Evolutionary conservation across 75 land plant species (phyloP).

Genomic region (Pinus albicaulis): DNA sequence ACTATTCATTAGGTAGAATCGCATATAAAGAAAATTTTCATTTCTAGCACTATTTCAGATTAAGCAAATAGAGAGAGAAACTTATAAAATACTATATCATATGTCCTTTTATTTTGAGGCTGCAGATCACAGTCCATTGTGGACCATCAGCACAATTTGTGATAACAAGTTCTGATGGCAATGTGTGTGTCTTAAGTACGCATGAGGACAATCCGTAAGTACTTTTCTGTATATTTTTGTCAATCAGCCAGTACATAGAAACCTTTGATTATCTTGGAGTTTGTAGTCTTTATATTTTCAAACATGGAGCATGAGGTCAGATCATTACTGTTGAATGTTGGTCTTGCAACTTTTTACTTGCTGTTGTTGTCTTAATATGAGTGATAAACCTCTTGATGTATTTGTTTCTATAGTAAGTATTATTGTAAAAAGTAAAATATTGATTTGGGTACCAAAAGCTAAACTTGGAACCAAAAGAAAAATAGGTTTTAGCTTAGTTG

Average conservation of each 20-base stretch:
- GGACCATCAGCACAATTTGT: constrained; percentile 19
- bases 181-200: not conserved
- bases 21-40: not conserved
- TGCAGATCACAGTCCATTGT: constrained; percentile 24
- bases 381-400: no score
- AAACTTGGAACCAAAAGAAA: no score
- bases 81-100: not conserved
- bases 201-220: constrained; percentile 3
- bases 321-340: not conserved
- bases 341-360: not conserved
- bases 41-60: not conserved
- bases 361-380: no score
- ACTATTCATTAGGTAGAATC: not conserved
- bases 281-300: not conserved
- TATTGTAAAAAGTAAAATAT: no score
- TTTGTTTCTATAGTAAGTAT: no score
- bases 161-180: constrained; percentile 19
- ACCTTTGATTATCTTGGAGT: no score
- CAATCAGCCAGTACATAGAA: not conserved
- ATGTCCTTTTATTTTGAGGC: not conserved
- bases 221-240: not conserved
- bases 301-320: not conserved
- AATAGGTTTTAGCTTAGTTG: no score
- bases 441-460: no score
- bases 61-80: not conserved